Percentiles rank a stretch among this genome's conserved stretches.
These are phyloP conservation scores for Penicillium angulare DNA, from an alignment of 495 filamentous ascomycete genomes.

Conservation along the genomic window DNA sequence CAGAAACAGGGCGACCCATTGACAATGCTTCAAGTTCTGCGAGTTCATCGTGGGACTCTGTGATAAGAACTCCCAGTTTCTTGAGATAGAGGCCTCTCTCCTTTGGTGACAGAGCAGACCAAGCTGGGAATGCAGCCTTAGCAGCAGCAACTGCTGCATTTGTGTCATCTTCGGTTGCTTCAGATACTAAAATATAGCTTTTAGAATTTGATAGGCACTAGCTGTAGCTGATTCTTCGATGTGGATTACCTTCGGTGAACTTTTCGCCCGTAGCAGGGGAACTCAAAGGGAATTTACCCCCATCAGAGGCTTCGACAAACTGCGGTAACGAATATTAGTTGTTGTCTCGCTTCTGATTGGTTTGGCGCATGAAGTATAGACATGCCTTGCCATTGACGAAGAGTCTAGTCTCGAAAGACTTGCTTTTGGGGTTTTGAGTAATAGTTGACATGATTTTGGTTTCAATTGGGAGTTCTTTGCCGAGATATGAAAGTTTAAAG, in stretches of 20 bases:
- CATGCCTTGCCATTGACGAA: slow-evolving; percentile 21
- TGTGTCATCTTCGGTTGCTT: slow-evolving; percentile 51
- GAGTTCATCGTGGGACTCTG: slow-evolving; percentile 46
- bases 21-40: slow-evolving; percentile 42
- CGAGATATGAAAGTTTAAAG: no score
- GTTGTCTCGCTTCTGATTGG: background rate
- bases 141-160: slow-evolving; percentile 59
- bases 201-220: background rate
- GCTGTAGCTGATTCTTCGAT: background rate
- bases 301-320: slow-evolving; percentile 23
- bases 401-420: slow-evolving; percentile 19
- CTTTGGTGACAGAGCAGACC: slow-evolving; percentile 46
- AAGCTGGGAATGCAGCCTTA: slow-evolving; percentile 57
- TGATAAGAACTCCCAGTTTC: slow-evolving; percentile 51
- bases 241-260: slow-evolving; percentile 9
- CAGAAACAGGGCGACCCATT: slow-evolving; percentile 30
- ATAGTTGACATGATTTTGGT: background rate
- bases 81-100: slow-evolving; percentile 44
- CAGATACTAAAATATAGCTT: slow-evolving; percentile 23
- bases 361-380: background rate
- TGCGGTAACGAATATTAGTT: slow-evolving; percentile 5
- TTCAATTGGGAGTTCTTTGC: no score
- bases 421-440: background rate
- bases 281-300: slow-evolving; percentile 12
- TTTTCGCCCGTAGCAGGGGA: slow-evolving; percentile 18